A percentile compares a stretch with the other conserved stretches of the same genome.
Evolutionary conservation across 306 rosid species (phyloP).

Genomic region (Argentina anserina): DNA sequence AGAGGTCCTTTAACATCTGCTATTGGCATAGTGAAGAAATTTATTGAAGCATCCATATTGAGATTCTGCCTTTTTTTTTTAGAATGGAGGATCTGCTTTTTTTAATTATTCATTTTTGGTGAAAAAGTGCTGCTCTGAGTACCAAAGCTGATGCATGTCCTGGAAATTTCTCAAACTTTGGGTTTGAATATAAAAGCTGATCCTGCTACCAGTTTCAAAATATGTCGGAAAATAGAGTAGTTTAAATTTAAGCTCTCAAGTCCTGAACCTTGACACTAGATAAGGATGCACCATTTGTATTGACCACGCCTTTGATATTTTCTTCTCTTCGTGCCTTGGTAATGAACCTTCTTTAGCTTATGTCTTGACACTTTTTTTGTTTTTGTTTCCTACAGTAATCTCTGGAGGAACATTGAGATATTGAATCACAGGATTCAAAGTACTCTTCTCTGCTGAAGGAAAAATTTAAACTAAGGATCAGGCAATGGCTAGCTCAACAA

Average conservation of each 20-base stretch:
- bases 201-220: background rate
- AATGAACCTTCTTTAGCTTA: background rate
- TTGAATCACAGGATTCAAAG: constrained; percentile 17
- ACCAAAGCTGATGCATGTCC: background rate
- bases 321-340: constrained; percentile 24
- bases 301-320: constrained; percentile 4
- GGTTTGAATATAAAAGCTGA: background rate
- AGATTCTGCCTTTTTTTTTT: background rate
- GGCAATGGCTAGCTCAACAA: constrained; percentile 85
- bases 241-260: background rate
- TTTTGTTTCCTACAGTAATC: constrained; percentile 41
- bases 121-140: background rate
- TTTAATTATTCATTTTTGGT: background rate
- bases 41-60: background rate
- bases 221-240: background rate
- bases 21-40: background rate
- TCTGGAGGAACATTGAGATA: constrained; percentile 31
- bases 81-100: too few relatives aligned
- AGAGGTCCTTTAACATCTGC: background rate
- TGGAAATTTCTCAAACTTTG: background rate
- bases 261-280: background rate
- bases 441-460: constrained; percentile 30
- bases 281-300: background rate
- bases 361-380: background rate
- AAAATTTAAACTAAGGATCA: constrained; percentile 31